phyloP scores from a whole-genome alignment of 495 filamentous ascomycete species.

The Melanomma pulvis-pyrius region DNA sequence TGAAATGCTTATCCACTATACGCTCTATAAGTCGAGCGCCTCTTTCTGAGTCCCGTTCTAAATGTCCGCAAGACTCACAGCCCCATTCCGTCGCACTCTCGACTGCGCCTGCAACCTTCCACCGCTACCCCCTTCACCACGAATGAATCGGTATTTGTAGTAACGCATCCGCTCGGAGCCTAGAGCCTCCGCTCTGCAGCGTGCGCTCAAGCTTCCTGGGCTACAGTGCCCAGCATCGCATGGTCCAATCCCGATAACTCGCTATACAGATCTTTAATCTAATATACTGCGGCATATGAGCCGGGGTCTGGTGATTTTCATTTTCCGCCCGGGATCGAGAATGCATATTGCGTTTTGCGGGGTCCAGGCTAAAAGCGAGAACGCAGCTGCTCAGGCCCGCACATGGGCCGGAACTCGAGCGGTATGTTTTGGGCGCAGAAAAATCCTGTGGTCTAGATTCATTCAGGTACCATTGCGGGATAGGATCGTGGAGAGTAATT shows the following conservation, averaged over 20 bases:
- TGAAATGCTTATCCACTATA: background rate
- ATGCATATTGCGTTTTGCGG: background rate
- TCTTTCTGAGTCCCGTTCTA: background rate
- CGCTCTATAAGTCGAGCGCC: background rate
- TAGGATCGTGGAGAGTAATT: too few species aligned
- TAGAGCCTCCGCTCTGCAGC: background rate
- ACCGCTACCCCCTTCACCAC: background rate
- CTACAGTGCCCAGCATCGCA: background rate
- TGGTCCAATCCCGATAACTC: background rate
- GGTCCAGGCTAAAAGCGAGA: conserved; percentile 10
- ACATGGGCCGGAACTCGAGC: too few species aligned
- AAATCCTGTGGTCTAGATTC: too few species aligned
- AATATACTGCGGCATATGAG: conserved; percentile 4
- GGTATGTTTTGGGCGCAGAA: background rate
- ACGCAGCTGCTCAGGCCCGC: background rate
- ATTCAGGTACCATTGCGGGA: too few species aligned
- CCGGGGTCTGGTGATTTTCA: conserved; percentile 8
- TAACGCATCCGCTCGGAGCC: conserved; percentile 8
- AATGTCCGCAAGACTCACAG: background rate
- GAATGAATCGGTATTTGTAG: background rate
- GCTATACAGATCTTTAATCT: conserved; percentile 6
- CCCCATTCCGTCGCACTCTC: background rate
- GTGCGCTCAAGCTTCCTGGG: background rate
- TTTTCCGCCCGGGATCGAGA: background rate
- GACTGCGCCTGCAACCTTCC: background rate